Evolutionary conservation across 2,329 filamentous ascomycete species (phyloP), one percentile per base, ranked within the genome.

Genomic region (Xylariaceae sp.): DNA sequence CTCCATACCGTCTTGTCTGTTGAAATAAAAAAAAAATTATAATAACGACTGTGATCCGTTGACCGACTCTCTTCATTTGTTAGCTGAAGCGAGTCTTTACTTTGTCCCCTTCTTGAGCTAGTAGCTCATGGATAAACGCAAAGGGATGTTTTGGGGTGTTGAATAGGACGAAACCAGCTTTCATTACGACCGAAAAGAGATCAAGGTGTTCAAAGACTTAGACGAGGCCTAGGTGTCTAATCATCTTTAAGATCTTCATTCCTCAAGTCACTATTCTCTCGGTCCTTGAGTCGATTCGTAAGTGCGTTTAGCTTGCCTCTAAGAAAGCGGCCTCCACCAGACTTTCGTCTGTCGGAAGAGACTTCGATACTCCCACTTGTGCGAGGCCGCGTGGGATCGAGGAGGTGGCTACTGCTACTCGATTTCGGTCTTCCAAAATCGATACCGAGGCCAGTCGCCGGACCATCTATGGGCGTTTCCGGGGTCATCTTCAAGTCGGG

Each of bases 251-350:
- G n/a, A 10, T 42, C 39, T 3, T 43, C 40, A 20, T 45, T 40
- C 22, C 43, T 53, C 10, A 42, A 22, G 34, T 53, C 48, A 29
- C 19, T 40, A 16, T 37, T 42, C 19, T 60, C 58, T 16, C 56
- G 54, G 40, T 63, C 55, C 36, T 55, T 61, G 17, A 54, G 53
- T 19, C 59, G 59, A 39, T 45, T 56, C 11, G 60, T 52, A 3
- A 63, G 27, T 17, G 64, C 65, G 39, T 53, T 67, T 10, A 67
- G 34, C 49, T 64, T 70, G 21, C 68, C 67, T 22, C 60, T 59
- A 5, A 71, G 49, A 44, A 66, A 68, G 2, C 64, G 60, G 16
- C 60, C 49, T 5, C 60, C 58, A 7, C 52, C 55, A 10, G 62
- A 56, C 49, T 57, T 61, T 6, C 59, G 57, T 34, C 59, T 47